Evolutionary conservation across 1,139 yeast species (phyloP).

Genomic region (Yamadazyma mexicana): DNA sequence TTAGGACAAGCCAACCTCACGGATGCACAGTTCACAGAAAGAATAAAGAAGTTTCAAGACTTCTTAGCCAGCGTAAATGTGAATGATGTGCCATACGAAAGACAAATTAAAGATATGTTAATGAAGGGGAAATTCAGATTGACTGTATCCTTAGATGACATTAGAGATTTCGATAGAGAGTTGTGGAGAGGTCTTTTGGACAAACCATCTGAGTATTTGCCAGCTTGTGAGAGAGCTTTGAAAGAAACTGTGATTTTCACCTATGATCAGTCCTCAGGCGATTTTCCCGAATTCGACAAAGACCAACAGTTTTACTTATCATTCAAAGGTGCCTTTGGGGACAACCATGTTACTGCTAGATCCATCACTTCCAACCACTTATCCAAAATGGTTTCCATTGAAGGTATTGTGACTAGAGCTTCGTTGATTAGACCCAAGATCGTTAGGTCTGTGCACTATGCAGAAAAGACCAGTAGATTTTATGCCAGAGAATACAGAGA

Average conservation of each 20-base stretch:
- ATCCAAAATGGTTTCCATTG: conserved; percentile 82
- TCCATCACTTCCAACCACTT: conserved; percentile 75
- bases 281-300: conserved; percentile 52
- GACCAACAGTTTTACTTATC: conserved; percentile 74
- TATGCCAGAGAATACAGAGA: conserved; percentile 92
- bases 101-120: conserved; percentile 70
- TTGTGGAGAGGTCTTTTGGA: conserved; percentile 78
- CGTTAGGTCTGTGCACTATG: conserved; percentile 89
- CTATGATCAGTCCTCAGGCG: conserved; percentile 55
- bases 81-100: conserved; percentile 60
- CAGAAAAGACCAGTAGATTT: conserved; percentile 79
- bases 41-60: conserved; percentile 87
- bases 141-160: conserved; percentile 77
- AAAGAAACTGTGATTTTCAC: conserved; percentile 76
- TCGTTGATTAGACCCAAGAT: conserved; percentile 92
- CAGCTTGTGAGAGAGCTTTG: conserved; percentile 87
- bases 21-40: conserved; percentile 65
- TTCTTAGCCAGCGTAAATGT: conserved; percentile 59
- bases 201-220: conserved; percentile 81
- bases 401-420: conserved; percentile 94
- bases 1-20: conserved; percentile 15
- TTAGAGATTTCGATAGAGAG: conserved; percentile 78
- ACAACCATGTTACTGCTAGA: conserved; percentile 84
- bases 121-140: conserved; percentile 66
- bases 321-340: conserved; percentile 91